Percentiles rank a stretch among this genome's conserved stretches.
These are phyloP conservation scores for Blastomyces gilchristii DNA, from an alignment of 2,329 filamentous ascomycete genomes.

Conservation along the genomic window DNA sequence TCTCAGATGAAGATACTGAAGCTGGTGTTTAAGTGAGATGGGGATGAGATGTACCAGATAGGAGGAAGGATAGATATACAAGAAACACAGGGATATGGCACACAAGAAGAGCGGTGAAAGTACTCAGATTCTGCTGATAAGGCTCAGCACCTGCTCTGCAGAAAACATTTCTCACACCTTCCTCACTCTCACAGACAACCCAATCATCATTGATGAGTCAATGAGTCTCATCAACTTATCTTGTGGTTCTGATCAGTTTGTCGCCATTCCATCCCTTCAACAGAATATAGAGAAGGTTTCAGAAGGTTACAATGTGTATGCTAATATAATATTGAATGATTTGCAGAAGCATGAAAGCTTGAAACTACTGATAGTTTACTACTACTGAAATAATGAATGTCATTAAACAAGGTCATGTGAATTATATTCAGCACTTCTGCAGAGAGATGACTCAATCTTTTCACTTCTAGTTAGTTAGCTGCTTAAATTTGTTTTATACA, in stretches of 20 bases:
- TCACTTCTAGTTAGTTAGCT: background rate
- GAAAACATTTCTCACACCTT: slow-evolving; percentile 1
- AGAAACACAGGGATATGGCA: background rate
- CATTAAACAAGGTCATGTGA: background rate
- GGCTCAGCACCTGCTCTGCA: background rate
- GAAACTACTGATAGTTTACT: background rate
- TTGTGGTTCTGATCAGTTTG: background rate
- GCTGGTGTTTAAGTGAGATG: background rate
- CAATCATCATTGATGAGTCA: background rate
- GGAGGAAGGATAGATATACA: background rate
- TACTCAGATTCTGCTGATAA: background rate
- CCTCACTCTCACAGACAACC: background rate
- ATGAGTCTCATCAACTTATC: background rate
- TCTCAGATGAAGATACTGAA: background rate
- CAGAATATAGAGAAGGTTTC: slow-evolving; percentile 1
- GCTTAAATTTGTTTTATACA: background rate
- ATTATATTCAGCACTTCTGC: background rate
- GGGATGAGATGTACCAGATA: background rate
- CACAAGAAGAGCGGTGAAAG: background rate
- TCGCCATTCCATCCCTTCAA: background rate
- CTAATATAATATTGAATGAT: background rate
- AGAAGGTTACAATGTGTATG: background rate
- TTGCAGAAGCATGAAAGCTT: background rate
- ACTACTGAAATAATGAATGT: background rate
- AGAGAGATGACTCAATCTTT: background rate